Evolutionary conservation across 1,284 basidiomycete species (phyloP).

Genomic region (Cryptococcus sp.): DNA sequence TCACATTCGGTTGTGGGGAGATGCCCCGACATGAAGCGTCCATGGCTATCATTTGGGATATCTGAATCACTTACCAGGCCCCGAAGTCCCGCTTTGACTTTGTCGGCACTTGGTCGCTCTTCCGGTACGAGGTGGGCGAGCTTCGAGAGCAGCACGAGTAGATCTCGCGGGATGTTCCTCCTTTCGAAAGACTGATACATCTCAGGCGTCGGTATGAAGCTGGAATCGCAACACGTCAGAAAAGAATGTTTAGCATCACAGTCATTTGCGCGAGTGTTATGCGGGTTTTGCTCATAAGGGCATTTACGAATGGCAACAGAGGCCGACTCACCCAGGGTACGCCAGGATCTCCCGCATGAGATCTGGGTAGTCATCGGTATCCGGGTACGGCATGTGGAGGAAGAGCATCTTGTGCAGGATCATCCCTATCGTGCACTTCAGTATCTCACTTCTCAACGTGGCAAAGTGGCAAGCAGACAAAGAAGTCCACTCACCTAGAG

Average conservation of each 20-base stretch:
- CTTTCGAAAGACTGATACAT: conserved; percentile 64
- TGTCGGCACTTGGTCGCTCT: conserved; percentile 69
- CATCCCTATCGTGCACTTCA: conserved; percentile 62
- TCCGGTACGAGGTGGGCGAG: conserved; percentile 66
- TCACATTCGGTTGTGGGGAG: not conserved
- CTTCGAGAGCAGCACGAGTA: conserved; percentile 70
- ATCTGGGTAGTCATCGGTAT: conserved; percentile 62
- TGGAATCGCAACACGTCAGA: not conserved
- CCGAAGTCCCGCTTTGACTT: conserved; percentile 56
- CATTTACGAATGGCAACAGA: not conserved
- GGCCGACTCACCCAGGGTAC: conserved; percentile 66
- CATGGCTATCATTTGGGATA: not conserved
- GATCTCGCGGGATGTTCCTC: conserved; percentile 67
- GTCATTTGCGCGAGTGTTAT: too few relatives aligned
- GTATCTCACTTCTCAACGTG: not conserved
- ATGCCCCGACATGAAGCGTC: too few relatives aligned
- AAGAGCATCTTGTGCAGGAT: conserved; percentile 88
- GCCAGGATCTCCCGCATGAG: conserved; percentile 72
- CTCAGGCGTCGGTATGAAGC: conserved; percentile 65
- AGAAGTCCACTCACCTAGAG: conserved; percentile 52
- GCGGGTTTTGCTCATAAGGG: too few relatives aligned
- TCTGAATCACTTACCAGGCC: conserved; percentile 17
- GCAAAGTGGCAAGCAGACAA: not conserved
- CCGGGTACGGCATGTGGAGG: conserved; percentile 76
- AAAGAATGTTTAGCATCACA: not conserved